Evolutionary conservation across 2,329 filamentous ascomycete genomes (phyloP).

Genomic region (Sclerotinia borealis): DNA sequence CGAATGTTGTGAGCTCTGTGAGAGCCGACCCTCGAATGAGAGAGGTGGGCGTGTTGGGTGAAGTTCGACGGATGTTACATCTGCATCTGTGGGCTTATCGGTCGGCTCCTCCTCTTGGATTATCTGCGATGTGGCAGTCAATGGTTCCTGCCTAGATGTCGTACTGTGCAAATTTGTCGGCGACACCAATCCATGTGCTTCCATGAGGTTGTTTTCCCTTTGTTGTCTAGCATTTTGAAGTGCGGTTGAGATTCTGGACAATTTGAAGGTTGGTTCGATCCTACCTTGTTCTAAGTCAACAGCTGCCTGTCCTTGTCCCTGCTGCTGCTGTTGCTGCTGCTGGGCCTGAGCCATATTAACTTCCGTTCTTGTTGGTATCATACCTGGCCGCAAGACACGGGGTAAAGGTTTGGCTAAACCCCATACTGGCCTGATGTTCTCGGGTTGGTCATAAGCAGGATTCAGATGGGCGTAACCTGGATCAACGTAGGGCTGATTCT

Average conservation of each 20-base stretch:
- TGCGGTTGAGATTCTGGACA: constrained; percentile 21
- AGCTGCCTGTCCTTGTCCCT: constrained; percentile 33
- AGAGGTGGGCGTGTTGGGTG: not conserved
- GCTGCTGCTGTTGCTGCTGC: constrained; percentile 30
- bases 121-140: constrained; percentile 14
- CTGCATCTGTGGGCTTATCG: not conserved
- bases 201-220: constrained; percentile 19
- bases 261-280: constrained; percentile 32
- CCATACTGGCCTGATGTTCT: constrained; percentile 45
- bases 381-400: constrained; percentile 46
- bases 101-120: constrained; percentile 15
- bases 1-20: not conserved
- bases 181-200: constrained; percentile 12
- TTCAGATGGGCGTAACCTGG: constrained; percentile 49
- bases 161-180: constrained; percentile 2
- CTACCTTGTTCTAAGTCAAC: constrained; percentile 39
- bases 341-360: constrained; percentile 32
- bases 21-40: not conserved
- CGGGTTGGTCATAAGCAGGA: constrained; percentile 47
- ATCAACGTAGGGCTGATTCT: constrained; percentile 43
- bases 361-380: constrained; percentile 42
- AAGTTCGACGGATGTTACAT: not conserved
- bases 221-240: constrained; percentile 21
- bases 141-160: constrained; percentile 1
- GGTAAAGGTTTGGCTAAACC: constrained; percentile 48